Evolutionary conservation across 805 yeast species (phyloP).

Genomic region (Starmerella davenportii): DNA sequence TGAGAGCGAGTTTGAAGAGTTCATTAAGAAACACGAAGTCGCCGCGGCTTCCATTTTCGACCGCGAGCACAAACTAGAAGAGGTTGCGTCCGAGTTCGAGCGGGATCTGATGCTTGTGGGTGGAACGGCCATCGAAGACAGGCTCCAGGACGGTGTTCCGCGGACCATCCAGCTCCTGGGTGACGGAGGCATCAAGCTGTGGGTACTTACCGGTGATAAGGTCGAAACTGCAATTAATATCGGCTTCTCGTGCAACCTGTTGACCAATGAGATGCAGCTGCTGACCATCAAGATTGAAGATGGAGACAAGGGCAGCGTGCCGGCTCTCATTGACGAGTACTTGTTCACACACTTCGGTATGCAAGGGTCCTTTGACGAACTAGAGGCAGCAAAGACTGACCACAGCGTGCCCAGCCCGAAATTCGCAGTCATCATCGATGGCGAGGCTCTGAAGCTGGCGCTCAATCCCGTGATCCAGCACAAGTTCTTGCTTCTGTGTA

Average conservation of each 20-base stretch:
- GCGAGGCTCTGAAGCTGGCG: conserved; percentile 43
- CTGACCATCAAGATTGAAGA: conserved; percentile 31
- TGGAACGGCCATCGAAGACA: conserved; percentile 71
- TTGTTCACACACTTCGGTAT: conserved; percentile 36
- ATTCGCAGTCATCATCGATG: conserved; percentile 55
- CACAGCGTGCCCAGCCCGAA: conserved; percentile 45
- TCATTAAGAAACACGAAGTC: conserved; percentile 39
- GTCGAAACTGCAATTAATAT: conserved; percentile 80
- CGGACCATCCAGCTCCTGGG: conserved; percentile 49
- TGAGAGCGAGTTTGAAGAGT: conserved; percentile 29
- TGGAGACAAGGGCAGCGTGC: conserved; percentile 19
- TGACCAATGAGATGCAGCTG: conserved; percentile 54
- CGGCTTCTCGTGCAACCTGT: conserved; percentile 64
- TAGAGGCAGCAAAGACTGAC: conserved; percentile 37
- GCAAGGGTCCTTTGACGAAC: conserved; percentile 29
- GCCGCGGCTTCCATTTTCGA: conserved; percentile 42
- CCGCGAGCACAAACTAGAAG: conserved; percentile 44
- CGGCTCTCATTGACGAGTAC: conserved; percentile 29
- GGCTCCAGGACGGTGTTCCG: conserved; percentile 68
- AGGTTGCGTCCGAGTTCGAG: conserved; percentile 45
- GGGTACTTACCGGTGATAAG: conserved; percentile 77
- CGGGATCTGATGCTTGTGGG: conserved; percentile 42
- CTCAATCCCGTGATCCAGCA: conserved; percentile 29
- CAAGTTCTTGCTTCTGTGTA: conserved; percentile 54
- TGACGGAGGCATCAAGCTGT: conserved; percentile 60